Conservation (phyloP, 805 yeast species). For the Saccharomyces paradoxus region DNA sequence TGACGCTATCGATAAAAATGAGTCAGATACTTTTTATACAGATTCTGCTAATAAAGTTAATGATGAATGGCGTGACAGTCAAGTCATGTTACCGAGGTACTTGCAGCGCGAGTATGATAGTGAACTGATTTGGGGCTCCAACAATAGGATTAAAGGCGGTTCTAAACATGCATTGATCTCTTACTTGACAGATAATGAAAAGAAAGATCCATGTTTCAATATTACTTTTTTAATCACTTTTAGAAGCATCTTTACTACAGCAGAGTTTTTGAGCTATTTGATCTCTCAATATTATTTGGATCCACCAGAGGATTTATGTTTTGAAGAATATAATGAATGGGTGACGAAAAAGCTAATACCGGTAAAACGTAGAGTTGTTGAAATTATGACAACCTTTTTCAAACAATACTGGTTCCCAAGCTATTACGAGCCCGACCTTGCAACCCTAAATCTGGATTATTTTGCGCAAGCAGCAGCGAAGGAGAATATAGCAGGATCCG, state of each 20-base stretch:
- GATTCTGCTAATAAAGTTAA: not conserved
- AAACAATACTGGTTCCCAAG: conserved; percentile 61
- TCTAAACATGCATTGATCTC: conserved; percentile 67
- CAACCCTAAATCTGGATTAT: conserved; percentile 24
- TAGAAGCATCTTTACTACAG: conserved; percentile 59
- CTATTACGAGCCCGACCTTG: conserved; percentile 40
- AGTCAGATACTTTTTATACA: not conserved
- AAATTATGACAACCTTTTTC: conserved; percentile 54
- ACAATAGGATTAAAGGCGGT: conserved; percentile 74
- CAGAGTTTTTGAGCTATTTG: conserved; percentile 48
- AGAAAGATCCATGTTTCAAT: conserved; percentile 51
- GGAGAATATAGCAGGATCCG: conserved; percentile 36
- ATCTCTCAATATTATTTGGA: conserved; percentile 57
- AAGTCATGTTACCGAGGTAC: conserved; percentile 48
- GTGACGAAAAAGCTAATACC: conserved; percentile 57
- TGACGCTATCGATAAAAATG: conserved; percentile 2
- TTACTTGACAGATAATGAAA: conserved; percentile 65
- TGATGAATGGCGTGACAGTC: not conserved
- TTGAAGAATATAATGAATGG: conserved; percentile 74
- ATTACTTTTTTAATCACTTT: conserved; percentile 63
- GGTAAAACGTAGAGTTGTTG: conserved; percentile 53
- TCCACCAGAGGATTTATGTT: conserved; percentile 83
- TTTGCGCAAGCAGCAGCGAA: conserved; percentile 33
- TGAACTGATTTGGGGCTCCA: conserved; percentile 50
- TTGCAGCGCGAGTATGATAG: conserved; percentile 56